Evolutionary conservation across 306 rosid species (phyloP).

Genomic region (Vachellia pachyceras): DNA sequence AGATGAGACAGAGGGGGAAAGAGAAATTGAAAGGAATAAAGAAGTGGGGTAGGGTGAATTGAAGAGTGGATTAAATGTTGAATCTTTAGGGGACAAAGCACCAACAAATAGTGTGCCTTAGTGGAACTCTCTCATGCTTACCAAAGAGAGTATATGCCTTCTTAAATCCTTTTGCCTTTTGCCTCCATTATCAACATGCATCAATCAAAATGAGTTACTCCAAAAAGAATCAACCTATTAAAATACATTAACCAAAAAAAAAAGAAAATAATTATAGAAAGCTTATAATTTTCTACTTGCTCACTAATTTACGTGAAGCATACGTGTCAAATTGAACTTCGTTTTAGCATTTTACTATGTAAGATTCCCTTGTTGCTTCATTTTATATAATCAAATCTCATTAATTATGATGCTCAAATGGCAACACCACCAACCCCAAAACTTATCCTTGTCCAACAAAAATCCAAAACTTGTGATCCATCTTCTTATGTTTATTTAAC

Average conservation of each 20-base stretch:
- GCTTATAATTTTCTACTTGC: conserved; percentile 31
- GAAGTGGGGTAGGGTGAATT: conserved; percentile 30
- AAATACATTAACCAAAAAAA: no score
- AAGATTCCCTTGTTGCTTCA: conserved; percentile 35
- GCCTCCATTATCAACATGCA: no score
- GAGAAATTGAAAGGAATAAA: conserved; percentile 40
- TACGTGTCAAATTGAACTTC: neutral
- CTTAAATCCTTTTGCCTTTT: no score
- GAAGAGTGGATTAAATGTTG: conserved; percentile 63
- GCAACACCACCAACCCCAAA: conserved; percentile 32
- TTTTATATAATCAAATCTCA: neutral
- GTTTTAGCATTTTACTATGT: conserved; percentile 43
- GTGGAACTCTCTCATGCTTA: conserved; percentile 44
- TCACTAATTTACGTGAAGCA: no score
- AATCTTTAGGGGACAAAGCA: no score
- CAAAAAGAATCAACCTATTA: neutral
- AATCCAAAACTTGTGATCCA: neutral
- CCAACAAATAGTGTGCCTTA: conserved; percentile 42
- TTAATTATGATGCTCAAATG: conserved; percentile 31
- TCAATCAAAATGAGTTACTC: no score
- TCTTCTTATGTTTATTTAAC: neutral
- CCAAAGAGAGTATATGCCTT: conserved; percentile 35
- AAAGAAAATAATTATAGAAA: no score
- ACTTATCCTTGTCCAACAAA: conserved; percentile 31
- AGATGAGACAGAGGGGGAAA: conserved; percentile 39